Evolutionary conservation across 1,284 basidiomycete genomes (phyloP).

Genomic region (Austropuccinia psidii): DNA sequence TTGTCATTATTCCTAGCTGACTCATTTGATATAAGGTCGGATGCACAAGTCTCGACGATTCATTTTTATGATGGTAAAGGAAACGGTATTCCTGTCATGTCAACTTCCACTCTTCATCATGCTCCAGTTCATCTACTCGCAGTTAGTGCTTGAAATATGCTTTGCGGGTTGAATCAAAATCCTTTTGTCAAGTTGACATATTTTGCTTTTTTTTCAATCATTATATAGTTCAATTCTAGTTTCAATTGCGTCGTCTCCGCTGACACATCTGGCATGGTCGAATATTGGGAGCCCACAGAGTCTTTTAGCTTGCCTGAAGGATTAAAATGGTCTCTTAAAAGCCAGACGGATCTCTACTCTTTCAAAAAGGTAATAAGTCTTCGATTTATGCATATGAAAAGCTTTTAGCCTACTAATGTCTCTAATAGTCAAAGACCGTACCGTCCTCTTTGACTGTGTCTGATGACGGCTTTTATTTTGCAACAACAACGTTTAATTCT

Average conservation of each 20-base stretch:
- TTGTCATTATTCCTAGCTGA: neutral
- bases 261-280: constrained; percentile 87
- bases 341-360: constrained; percentile 85
- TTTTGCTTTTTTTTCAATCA: neutral
- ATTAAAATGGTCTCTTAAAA: constrained; percentile 77
- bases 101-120: constrained; percentile 67
- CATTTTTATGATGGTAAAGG: constrained; percentile 88
- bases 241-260: constrained; percentile 89
- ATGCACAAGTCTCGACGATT: constrained; percentile 65
- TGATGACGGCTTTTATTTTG: constrained; percentile 76
- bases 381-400: neutral
- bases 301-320: constrained; percentile 67
- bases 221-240: constrained; percentile 69
- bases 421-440: constrained; percentile 68
- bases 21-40: constrained; percentile 57
- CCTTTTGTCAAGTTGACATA: neutral
- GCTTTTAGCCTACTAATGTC: neutral
- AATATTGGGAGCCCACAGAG: constrained; percentile 95
- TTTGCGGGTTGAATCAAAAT: neutral
- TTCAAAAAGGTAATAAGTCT: constrained; percentile 74
- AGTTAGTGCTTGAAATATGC: constrained; percentile 53
- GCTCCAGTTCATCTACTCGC: constrained; percentile 83
- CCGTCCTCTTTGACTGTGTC: constrained; percentile 87
- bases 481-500: constrained; percentile 72
- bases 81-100: constrained; percentile 65